Conservation (phyloP, 2,329 filamentous ascomycete species). For the Furcasterigmium furcatum region DNA sequence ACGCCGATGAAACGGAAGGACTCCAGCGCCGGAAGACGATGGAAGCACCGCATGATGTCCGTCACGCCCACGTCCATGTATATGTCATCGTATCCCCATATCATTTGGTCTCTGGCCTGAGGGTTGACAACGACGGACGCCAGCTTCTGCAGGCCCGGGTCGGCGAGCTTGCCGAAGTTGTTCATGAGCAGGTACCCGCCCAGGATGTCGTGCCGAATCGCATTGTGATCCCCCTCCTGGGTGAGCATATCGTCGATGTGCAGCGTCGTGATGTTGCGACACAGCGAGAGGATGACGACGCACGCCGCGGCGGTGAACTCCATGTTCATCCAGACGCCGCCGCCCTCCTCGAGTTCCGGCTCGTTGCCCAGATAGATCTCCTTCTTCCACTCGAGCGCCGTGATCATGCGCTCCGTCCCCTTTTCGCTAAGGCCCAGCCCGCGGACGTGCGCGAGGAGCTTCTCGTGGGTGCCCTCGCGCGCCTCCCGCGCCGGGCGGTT, state of each 20-base stretch:
- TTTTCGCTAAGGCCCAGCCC: not conserved
- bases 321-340: too few species aligned
- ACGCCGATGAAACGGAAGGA: constrained; percentile 6
- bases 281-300: constrained; percentile 1
- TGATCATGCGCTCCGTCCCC: not conserved
- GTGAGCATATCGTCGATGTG: not conserved
- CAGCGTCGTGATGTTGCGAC: constrained; percentile 1
- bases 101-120: too few species aligned
- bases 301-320: not conserved
- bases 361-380: not conserved
- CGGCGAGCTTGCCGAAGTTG: constrained; percentile 4
- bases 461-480: not conserved
- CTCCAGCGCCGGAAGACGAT: constrained; percentile 7
- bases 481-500: not conserved
- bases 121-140: not conserved
- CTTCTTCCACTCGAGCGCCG: not conserved
- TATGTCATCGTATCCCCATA: too few species aligned
- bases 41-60: constrained; percentile 6
- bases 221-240: too few species aligned
- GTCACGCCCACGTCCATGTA: constrained; percentile 6
- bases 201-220: too few species aligned
- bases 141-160: constrained; percentile 3
- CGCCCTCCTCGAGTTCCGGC: fast-evolving
- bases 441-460: not conserved
- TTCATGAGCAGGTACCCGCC: constrained; percentile 4